These are phyloP conservation scores for Naganishia liquefaciens DNA, from an alignment of 1,284 basidiomycete species.

Conservation along the genomic window DNA sequence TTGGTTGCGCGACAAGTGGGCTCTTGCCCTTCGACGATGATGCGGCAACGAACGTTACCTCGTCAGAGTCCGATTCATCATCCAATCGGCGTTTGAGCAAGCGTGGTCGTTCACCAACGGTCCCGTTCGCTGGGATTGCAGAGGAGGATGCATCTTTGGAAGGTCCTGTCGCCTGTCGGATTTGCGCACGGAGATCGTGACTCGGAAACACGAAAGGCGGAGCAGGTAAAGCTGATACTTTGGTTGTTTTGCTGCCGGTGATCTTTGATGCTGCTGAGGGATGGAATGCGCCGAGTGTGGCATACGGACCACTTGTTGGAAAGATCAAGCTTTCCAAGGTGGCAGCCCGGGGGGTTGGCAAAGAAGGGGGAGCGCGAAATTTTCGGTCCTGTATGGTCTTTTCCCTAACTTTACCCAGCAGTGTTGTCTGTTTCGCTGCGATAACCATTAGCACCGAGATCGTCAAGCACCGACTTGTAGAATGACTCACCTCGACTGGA, in stretches of 20 bases:
- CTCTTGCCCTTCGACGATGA: slow-evolving; percentile 5
- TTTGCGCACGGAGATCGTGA: slow-evolving; percentile 2
- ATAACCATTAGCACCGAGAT: too few species aligned
- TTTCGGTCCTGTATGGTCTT: slow-evolving; percentile 25
- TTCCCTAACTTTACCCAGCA: slow-evolving; percentile 24
- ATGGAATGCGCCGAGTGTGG: slow-evolving; percentile 21
- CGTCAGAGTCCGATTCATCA: slow-evolving; percentile 15
- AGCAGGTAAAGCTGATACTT: neutral
- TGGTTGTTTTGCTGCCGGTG: neutral
- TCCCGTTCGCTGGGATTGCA: neutral
- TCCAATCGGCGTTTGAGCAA: neutral
- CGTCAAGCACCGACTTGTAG: neutral
- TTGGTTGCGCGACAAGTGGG: too few species aligned
- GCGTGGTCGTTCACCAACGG: neutral
- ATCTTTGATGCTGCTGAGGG: slow-evolving; percentile 7
- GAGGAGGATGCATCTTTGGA: neutral
- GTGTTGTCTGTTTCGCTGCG: slow-evolving; percentile 4
- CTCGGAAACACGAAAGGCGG: slow-evolving; percentile 12
- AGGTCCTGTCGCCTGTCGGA: slow-evolving; percentile 1
- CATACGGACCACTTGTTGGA: slow-evolving; percentile 22
- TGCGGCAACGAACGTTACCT: slow-evolving; percentile 12
- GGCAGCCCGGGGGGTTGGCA: neutral
- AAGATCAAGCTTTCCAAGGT: slow-evolving; percentile 19
- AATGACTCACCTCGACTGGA: slow-evolving; percentile 7
- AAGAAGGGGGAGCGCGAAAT: slow-evolving; percentile 17